Conservation (phyloP, 2,329 filamentous ascomycete species). For the Rhinocladiella similis region DNA sequence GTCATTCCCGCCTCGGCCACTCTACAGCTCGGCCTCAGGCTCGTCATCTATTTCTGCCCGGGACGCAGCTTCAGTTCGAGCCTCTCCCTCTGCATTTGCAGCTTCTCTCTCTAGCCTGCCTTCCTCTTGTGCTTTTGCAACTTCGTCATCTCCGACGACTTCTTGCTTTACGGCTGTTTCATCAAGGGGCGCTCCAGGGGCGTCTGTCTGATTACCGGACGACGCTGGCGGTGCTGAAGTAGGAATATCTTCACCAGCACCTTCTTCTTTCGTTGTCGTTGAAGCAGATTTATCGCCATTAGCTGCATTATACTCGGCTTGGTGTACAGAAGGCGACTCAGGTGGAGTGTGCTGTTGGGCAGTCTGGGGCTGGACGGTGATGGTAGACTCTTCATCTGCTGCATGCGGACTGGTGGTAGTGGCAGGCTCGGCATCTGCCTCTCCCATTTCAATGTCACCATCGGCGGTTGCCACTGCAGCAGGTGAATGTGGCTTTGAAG, state of each 20-base stretch:
- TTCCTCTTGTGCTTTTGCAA: conserved; percentile 35
- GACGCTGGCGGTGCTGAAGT: conserved; percentile 14
- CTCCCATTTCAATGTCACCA: conserved; percentile 39
- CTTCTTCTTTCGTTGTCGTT: conserved; percentile 23
- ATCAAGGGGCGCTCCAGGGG: conserved; percentile 16
- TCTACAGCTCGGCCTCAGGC: background rate
- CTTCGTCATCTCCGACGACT: conserved; percentile 28
- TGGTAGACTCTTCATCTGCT: conserved; percentile 24
- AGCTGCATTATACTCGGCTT: conserved; percentile 5
- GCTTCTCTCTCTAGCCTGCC: conserved; percentile 30
- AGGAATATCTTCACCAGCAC: conserved; percentile 10
- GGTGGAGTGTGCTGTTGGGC: conserved; percentile 33
- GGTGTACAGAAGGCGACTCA: conserved; percentile 27
- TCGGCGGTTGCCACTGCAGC: conserved; percentile 3
- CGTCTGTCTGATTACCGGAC: conserved; percentile 22
- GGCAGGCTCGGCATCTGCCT: conserved; percentile 38
- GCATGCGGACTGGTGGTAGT: conserved; percentile 35
- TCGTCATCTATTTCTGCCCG: conserved; percentile 7
- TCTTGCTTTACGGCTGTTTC: conserved; percentile 29
- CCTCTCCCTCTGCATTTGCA: conserved; percentile 35
- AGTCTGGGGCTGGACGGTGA: conserved; percentile 6
- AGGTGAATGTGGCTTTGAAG: conserved; percentile 20
- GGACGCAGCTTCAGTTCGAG: conserved; percentile 26
- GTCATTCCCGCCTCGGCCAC: background rate
- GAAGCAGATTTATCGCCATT: conserved; percentile 2